Evolutionary conservation across 192 early-diverging fungal genomes (phyloP), one percentile per base, ranked within the genome.

Genomic region (Dissophora globulifera): DNA sequence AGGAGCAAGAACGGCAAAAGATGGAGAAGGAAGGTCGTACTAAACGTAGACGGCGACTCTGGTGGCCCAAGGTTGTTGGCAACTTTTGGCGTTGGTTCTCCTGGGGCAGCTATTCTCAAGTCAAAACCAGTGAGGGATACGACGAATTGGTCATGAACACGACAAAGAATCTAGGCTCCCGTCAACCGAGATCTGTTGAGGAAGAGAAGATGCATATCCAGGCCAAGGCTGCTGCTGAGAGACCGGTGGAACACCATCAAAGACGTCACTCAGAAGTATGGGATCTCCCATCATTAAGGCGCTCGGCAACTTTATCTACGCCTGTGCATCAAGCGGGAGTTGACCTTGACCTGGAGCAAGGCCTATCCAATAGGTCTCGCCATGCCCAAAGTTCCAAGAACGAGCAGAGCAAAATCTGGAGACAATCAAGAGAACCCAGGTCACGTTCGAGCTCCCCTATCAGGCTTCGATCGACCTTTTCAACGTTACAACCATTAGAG

Each of bases 1-100:
- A 76, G 29, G 64, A 55, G 30, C 27, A 55, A 2, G 57, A 15
- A 23, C 62, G 58, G 3, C 10, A 8, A 9, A 50, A 33, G 20
- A 53, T 66, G 58, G 57, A 67, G 30, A 30, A 61, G 33, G 64
- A 67, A 30, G 45, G 48, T 10, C 52, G 45, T 3, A 53, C 1
- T 2, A 76, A 76, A 25, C 56, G 50, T 8, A 55, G 33, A 8
- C 66, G 62, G 22, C 47, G 57, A 26, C 35, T 76, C 1, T 76
- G 72, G 72, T 76, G 72, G 72, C 72, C 72, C 35, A 76, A 76
- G 20, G 72, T 76, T 3, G 23, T 76, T 26, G 64, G 64, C n/a
- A 76, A 67, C 51, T 76, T 76, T 47, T 76, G 72, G 72, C 56
- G 53, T 15, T 76, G 72, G 72, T 61, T 76, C 26, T 50, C 72